Evolutionary conservation across 129 eudicot genomes (phyloP).

Genomic region (Centaurea solstitialis): DNA sequence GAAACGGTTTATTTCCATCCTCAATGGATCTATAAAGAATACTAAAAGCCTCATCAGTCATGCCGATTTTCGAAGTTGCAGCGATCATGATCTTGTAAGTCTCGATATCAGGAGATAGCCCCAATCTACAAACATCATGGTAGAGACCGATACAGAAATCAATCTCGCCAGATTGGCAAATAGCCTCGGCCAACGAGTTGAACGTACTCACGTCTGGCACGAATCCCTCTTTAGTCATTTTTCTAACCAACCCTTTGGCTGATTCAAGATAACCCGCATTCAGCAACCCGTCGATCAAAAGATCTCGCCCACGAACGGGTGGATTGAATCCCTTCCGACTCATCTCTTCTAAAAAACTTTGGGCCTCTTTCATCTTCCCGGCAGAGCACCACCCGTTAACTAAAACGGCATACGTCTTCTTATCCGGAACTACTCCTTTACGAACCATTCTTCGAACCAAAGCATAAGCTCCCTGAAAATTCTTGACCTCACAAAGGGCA

Average conservation of each 20-base stretch:
- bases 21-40: conserved; percentile 83
- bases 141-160: conserved; percentile 74
- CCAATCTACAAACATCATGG: conserved; percentile 67
- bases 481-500: conserved; percentile 84
- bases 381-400: conserved; percentile 95
- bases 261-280: conserved; percentile 95
- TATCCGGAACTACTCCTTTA: conserved; percentile 70
- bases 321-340: conserved; percentile 82
- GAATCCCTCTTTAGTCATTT: conserved; percentile 92
- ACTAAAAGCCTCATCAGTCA: conserved; percentile 68
- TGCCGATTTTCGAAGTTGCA: conserved; percentile 57
- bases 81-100: conserved; percentile 78
- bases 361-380: conserved; percentile 92
- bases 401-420: conserved; percentile 76
- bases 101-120: conserved; percentile 71
- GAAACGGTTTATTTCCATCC: conserved; percentile 85
- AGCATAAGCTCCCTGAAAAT: conserved; percentile 90
- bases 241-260: conserved; percentile 81
- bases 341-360: conserved; percentile 90
- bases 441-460: conserved; percentile 81
- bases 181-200: conserved; percentile 71
- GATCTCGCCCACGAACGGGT: conserved; percentile 89
- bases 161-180: conserved; percentile 71
- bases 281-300: conserved; percentile 77
- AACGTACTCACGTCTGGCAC: conserved; percentile 84